A percentile compares a stretch with the other conserved stretches of the same genome.
phyloP scores from a whole-genome alignment of 768 basidiomycete genomes.

The Paxillus involutus region DNA sequence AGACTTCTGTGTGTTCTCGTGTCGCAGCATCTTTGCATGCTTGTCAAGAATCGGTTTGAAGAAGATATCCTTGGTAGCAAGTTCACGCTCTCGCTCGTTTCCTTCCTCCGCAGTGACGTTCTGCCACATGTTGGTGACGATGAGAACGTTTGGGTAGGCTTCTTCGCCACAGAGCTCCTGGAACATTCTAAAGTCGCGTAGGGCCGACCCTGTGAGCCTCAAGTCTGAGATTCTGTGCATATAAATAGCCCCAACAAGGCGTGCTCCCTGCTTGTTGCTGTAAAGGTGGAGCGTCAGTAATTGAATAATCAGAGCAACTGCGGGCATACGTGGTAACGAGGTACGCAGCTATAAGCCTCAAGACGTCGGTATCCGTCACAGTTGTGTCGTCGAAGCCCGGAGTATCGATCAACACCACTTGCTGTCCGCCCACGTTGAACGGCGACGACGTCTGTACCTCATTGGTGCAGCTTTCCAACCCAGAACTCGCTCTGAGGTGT shows the following conservation, averaged over 20 bases:
- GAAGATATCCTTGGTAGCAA: constrained; percentile 40
- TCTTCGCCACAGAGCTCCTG: constrained; percentile 51
- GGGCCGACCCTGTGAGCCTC: constrained; percentile 48
- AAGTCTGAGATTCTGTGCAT: constrained; percentile 53
- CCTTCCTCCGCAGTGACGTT: constrained; percentile 37
- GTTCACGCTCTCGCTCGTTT: constrained; percentile 44
- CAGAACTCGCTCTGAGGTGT: constrained; percentile 28
- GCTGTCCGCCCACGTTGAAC: constrained; percentile 30
- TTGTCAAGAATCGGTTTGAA: constrained; percentile 51
- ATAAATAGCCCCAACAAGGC: constrained; percentile 50
- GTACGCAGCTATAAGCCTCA: constrained; percentile 49
- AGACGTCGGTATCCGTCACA: constrained; percentile 48
- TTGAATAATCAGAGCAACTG: neutral
- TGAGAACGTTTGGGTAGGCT: constrained; percentile 49
- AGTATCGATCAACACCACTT: constrained; percentile 56
- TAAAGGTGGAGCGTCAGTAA: constrained; percentile 9
- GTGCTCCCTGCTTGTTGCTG: constrained; percentile 36
- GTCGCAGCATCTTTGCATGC: constrained; percentile 43
- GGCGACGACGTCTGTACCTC: constrained; percentile 29
- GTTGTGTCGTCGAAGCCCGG: constrained; percentile 62
- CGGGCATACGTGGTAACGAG: constrained; percentile 30
- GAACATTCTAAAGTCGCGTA: constrained; percentile 52
- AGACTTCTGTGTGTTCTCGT: constrained; percentile 41
- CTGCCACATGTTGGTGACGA: constrained; percentile 57
- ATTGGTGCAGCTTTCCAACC: constrained; percentile 37